Percentiles rank a stretch among this genome's conserved stretches.
These are phyloP conservation scores for Entophlyctis luteolus DNA, from an alignment of 192 early-diverging fungal genomes.

Conservation along the genomic window DNA sequence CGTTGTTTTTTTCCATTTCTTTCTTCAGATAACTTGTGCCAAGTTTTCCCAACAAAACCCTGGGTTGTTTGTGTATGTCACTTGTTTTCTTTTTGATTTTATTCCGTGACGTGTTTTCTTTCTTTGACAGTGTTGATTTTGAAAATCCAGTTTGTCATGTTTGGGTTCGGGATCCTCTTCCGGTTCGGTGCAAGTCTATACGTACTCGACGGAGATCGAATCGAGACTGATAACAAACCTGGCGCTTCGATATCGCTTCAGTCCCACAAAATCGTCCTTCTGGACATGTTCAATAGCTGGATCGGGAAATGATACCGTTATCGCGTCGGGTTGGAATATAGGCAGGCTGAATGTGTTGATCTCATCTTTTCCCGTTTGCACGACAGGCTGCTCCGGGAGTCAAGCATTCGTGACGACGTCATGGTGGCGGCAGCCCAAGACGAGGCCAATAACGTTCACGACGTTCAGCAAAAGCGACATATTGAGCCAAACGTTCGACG, in stretches of 20 bases:
- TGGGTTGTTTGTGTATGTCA: too few species aligned
- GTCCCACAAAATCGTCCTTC: not conserved
- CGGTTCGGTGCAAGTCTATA: not conserved
- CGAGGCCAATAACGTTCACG: not conserved
- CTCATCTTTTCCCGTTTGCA: not conserved
- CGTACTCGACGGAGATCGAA: not conserved
- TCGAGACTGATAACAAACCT: not conserved
- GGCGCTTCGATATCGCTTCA: conserved; percentile 3
- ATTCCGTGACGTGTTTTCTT: not conserved
- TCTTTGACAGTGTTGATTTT: not conserved
- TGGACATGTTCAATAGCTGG: conserved; percentile 8
- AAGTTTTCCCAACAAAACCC: too few species aligned
- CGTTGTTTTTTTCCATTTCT: too few species aligned
- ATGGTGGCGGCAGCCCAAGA: not conserved
- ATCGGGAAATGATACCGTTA: not conserved
- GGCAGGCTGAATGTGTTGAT: not conserved
- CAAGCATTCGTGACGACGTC: not conserved
- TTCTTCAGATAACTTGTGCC: too few species aligned
- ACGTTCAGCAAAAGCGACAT: not conserved
- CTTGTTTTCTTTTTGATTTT: too few species aligned
- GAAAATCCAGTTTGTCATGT: not conserved
- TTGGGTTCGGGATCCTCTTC: not conserved
- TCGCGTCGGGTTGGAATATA: not conserved
- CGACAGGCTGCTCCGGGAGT: not conserved
- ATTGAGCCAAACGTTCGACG: not conserved